phyloP scores from a whole-genome alignment of 306 rosid genomes.

The Prunus fruticosa region DNA sequence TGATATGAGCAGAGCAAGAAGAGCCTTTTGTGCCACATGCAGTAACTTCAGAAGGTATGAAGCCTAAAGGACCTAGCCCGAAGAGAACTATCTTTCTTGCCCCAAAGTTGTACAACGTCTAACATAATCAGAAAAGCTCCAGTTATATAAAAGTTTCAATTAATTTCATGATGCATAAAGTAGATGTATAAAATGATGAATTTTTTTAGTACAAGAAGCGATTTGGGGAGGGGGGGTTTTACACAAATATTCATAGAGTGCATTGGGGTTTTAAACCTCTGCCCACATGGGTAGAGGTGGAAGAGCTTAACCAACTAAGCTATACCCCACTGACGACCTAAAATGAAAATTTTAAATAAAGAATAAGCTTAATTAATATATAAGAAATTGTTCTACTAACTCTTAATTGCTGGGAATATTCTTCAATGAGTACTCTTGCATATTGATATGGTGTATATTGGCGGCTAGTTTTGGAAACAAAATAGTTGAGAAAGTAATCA shows the following conservation, averaged over 20 bases:
- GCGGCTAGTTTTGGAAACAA: slow-evolving; percentile 6
- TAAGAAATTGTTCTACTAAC: slow-evolving; percentile 4
- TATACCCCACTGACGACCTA: neutral
- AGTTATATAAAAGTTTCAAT: too few species aligned
- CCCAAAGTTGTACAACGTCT: slow-evolving; percentile 13
- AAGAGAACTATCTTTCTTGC: slow-evolving; percentile 22
- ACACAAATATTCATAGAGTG: too few species aligned
- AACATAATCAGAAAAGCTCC: neutral
- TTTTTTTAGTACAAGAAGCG: neutral
- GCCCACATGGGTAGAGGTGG: too few species aligned
- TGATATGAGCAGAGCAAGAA: slow-evolving; percentile 17
- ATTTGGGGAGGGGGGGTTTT: too few species aligned
- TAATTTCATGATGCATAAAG: too few species aligned
- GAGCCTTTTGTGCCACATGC: slow-evolving; percentile 4
- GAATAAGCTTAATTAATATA: too few species aligned
- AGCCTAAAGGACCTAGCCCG: slow-evolving; percentile 18
- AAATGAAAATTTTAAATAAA: neutral
- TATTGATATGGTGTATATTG: slow-evolving; percentile 3
- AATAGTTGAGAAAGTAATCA: slow-evolving; percentile 27
- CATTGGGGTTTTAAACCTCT: too few species aligned
- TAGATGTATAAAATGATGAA: too few species aligned
- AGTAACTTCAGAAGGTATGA: slow-evolving; percentile 24
- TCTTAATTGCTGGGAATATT: slow-evolving; percentile 7
- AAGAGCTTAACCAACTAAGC: too few species aligned
- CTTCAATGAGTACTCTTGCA: slow-evolving; percentile 10